Percentiles rank a stretch among this genome's conserved stretches.
Evolutionary conservation across 192 early-diverging fungal genomes (phyloP).

Genomic region (Gigaspora rosea): DNA sequence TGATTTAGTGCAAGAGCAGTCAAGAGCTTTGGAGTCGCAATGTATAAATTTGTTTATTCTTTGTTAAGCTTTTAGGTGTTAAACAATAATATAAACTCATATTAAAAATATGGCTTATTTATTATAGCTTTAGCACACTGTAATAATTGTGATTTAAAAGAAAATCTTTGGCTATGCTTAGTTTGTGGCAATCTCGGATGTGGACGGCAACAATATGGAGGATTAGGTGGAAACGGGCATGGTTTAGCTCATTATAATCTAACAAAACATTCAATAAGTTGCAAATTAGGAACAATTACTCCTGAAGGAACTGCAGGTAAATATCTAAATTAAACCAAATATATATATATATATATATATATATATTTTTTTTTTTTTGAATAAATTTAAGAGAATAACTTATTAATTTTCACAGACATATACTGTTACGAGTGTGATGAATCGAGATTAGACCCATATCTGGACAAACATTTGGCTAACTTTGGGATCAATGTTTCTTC

Average conservation of each 20-base stretch:
- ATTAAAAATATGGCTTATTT: slow-evolving; percentile 19
- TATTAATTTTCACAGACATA: slow-evolving; percentile 54
- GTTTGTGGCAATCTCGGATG: slow-evolving; percentile 93
- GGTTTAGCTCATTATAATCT: slow-evolving; percentile 81
- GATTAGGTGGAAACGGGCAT: slow-evolving; percentile 91
- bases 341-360: too few relatives aligned
- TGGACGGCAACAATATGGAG: slow-evolving; percentile 92
- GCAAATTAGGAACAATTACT: slow-evolving; percentile 96
- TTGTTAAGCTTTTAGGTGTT: too few relatives aligned
- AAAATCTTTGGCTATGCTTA: slow-evolving; percentile 97
- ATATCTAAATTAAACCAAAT: slow-evolving; percentile 1
- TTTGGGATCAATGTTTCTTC: slow-evolving; percentile 88
- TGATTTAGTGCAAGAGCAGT: slow-evolving; percentile 63
- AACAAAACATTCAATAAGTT: slow-evolving; percentile 79
- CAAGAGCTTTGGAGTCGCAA: slow-evolving; percentile 49
- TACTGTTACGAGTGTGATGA: slow-evolving; percentile 89
- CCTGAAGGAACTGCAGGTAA: slow-evolving; percentile 93
- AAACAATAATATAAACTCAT: not conserved
- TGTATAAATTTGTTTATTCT: too few relatives aligned
- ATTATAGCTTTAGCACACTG: slow-evolving; percentile 67
- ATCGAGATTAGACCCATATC: slow-evolving; percentile 73
- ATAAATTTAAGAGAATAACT: not conserved
- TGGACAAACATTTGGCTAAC: slow-evolving; percentile 73
- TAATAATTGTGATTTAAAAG: slow-evolving; percentile 78
- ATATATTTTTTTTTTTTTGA: not conserved